Evolutionary conservation across 352 stramenopile species (phyloP), one percentile per base, ranked within the genome.

Genomic region (Phytophthora palmivora): DNA sequence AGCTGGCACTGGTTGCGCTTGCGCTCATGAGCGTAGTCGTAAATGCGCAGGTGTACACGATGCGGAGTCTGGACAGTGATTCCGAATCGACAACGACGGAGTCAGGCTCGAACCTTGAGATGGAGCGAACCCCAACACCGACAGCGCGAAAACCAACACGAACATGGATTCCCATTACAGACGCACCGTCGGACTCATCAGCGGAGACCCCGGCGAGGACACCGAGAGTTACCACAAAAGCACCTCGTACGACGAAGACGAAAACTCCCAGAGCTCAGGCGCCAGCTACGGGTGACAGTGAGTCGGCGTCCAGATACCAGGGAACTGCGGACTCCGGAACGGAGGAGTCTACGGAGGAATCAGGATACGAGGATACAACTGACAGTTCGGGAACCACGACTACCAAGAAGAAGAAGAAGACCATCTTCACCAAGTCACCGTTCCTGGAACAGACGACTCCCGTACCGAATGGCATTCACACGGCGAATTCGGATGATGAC

Each of bases 341-440:
- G 2, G 28, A 45, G 12, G 34, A 49, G 12, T 36, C 26, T 2
- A 54, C 52, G 6, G 21, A 28, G 10, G 41, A 59, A 14, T 36
- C 52, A 11, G 36, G 45, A 12, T 30, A 53, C 0, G 51, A 61
- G 10, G 39, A 53, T 34, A 39, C 33, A 15, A 48, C 44, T 4
- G 39, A 56, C 16, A 45, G 42, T 11, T 72, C 56, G 14, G 45
- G 32, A 18, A 46, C 55, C 9, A 46, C 64, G 9, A 53, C 52
- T 4, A 62, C 55, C 2, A 70, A 44, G 30, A 78, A 74, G 32
- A 65, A 71, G 41, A 69, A 67, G 50, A 65, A 60, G 10, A 52
- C 38, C 14, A 52, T 67, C 34, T 78, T 78, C 21, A 78, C 69
- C 36, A 70, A 65, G 46, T 78, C 69, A 7, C 69, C 69, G 18